Evolutionary conservation across 495 filamentous ascomycete genomes (phyloP), one percentile per base, ranked within the genome.

Genomic region (Choiromyces venosus): DNA sequence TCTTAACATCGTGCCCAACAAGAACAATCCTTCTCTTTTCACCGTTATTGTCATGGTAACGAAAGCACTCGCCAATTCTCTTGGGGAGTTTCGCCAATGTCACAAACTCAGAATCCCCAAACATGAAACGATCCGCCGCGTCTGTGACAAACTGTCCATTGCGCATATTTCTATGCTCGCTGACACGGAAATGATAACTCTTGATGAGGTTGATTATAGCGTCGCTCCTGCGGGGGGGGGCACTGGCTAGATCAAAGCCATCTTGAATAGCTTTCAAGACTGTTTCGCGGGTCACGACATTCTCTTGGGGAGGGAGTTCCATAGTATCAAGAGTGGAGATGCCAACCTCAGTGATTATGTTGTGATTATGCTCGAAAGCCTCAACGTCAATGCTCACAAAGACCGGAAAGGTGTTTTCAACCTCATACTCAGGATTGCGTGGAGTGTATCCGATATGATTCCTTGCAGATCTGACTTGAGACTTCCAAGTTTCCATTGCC

Each of bases 321-420:
- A 82, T 74, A 4, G 91, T 93, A 82, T 99, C 95, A 33, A 99
- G 87, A 14, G 87, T 88, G 12, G 92, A 89, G 66, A 99, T 85
- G 42, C 95, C 95, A 69, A 99, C 85, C 81, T 99, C 95, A 5
- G 93, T 96, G 73, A 97, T 84, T 2, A 86, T 78, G 65, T 83
- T 82, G 5, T 86, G 84, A 69, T 88, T 83, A 37, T 81, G 79
- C 82, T 98, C 94, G 74, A 89, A 94, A 10, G 89, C 87, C 81
- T 99, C 95, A 39, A 93, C 80, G 79, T 99, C 94, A 65, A 97
- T 83, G 74, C 86, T 88, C 71, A 97, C 83, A 77, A 99, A 92
- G 35, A 96, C 83, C 4, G 79, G 79, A 21, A 42, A 29, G 33
- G 35, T 42, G 29, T 72, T 74, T 52, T 67, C 25, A n/a, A 1